Evolutionary conservation across 176 grass and related monocot species (phyloP), one percentile per base, ranked within the genome.

Genomic region (Ensete ventricosum): DNA sequence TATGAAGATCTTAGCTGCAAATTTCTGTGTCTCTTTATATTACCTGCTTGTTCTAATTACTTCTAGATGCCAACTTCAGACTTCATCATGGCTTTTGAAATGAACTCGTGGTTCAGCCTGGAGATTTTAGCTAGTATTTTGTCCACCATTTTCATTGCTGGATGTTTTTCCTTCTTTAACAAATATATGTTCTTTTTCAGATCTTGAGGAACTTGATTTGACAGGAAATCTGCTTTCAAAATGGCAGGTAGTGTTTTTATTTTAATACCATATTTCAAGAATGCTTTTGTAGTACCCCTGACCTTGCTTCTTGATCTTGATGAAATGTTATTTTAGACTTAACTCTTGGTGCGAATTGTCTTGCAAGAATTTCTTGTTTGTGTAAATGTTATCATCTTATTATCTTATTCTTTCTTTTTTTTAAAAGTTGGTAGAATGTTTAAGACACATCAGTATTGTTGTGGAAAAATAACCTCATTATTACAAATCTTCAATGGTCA

Each of bases 161-260:
- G 62, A 3, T 71, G 66, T 76, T 63, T 51, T 50, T 53, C 16
- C 57, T 22, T 81, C 29, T 29, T 55, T 54, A 75, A 52, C 54
- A 58, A 55, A 17, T 48, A 16, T 79, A 70, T 83, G 76, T 77
- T 22, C 65, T 82, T 83, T 70, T 87, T 88, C 90, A 97, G 94
- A 91, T 85, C 77, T 97, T 24, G 88, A 71, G 62, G 82, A 91
- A 67, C 83, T 97, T 80, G 94, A 97, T 85, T 93, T 97, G 83
- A 97, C 89, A 25, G 94, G 94, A 82, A 93, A 97, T 85, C 79
- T 97, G 55, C 52, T 97, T 69, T 93, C 90, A 58, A 83, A 71
- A 65, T 97, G 94, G 94, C 77, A 93, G 86, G 94, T 97, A 90
- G 5, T 75, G 22, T 82, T 67, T 77, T 62, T 9, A 8, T 54